Percentiles rank a stretch among this genome's conserved stretches.
These are phyloP conservation scores for Mollisiaceae sp. DNA, from an alignment of 2,329 filamentous ascomycete species.

Conservation along the genomic window DNA sequence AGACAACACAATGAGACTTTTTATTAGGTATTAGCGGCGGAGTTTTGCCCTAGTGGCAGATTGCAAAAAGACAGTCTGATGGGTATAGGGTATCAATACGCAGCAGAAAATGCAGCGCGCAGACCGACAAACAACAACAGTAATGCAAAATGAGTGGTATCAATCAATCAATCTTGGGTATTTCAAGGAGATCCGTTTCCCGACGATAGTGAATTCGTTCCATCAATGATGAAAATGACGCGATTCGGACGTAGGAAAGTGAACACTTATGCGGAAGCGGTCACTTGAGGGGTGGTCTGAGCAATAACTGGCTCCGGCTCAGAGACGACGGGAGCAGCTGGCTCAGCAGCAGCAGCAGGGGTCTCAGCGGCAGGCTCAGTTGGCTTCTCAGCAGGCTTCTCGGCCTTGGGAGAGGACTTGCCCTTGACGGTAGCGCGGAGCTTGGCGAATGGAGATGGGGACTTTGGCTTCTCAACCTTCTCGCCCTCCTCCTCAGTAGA, in stretches of 20 bases:
- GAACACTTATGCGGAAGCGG: constrained; percentile 41
- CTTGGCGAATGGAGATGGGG: constrained; percentile 44
- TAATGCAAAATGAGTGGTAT: constrained; percentile 46
- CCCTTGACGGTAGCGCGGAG: constrained; percentile 44
- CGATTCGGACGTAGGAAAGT: constrained; percentile 19
- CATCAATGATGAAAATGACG: constrained; percentile 25
- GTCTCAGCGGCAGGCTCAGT: constrained; percentile 43
- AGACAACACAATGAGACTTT: constrained; percentile 37
- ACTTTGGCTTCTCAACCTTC: constrained; percentile 29
- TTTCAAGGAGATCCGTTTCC: constrained; percentile 45
- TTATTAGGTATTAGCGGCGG: constrained; percentile 45
- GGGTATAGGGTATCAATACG: constrained; percentile 48
- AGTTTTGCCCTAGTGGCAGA: constrained; percentile 46
- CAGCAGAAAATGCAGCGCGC: constrained; percentile 40
- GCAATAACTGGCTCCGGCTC: constrained; percentile 29
- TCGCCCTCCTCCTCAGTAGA: constrained; percentile 50
- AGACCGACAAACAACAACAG: constrained; percentile 38
- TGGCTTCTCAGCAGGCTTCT: constrained; percentile 52
- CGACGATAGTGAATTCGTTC: constrained; percentile 41
- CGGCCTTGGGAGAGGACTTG: constrained; percentile 47
- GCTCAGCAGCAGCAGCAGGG: constrained; percentile 35
- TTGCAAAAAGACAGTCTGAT: constrained; percentile 44
- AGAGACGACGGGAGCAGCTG: constrained; percentile 28
- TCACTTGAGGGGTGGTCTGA: constrained; percentile 38
- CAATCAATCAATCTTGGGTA: constrained; percentile 45